phyloP scores from a whole-genome alignment of 2,329 filamentous ascomycete genomes.

The Myrmaecium sp. region DNA sequence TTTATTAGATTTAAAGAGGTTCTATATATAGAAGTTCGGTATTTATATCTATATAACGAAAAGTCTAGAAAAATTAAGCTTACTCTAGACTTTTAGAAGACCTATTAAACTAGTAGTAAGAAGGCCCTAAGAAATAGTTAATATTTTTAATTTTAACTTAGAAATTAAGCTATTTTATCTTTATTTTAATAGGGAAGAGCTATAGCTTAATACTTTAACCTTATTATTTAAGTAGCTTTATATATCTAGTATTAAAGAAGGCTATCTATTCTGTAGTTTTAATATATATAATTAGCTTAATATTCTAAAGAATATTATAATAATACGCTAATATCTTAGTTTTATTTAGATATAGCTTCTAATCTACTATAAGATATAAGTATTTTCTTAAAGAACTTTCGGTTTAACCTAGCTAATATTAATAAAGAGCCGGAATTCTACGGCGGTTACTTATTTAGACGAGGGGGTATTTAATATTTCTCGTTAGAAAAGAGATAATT shows the following conservation, averaged over 20 bases:
- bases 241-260: background rate
- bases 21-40: background rate
- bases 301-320: background rate
- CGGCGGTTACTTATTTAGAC: background rate
- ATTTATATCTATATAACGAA: background rate
- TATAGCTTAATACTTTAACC: slow-evolving; percentile 1
- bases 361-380: background rate
- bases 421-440: background rate
- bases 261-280: background rate
- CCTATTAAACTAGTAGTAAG: background rate
- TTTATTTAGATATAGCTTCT: background rate
- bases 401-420: background rate
- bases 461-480: background rate
- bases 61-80: background rate
- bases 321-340: background rate
- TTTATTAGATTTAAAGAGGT: background rate
- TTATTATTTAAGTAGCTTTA: background rate
- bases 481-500: background rate
- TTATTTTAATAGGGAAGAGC: background rate
- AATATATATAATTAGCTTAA: slow-evolving; percentile 1
- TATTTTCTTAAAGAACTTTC: background rate
- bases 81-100: background rate
- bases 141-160: background rate
- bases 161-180: background rate
- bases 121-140: background rate